Percentiles rank a stretch among this genome's conserved stretches.
These are phyloP conservation scores for Ceratobasidium sp. DNA, from an alignment of 1,284 basidiomycete species.

Conservation along the genomic window DNA sequence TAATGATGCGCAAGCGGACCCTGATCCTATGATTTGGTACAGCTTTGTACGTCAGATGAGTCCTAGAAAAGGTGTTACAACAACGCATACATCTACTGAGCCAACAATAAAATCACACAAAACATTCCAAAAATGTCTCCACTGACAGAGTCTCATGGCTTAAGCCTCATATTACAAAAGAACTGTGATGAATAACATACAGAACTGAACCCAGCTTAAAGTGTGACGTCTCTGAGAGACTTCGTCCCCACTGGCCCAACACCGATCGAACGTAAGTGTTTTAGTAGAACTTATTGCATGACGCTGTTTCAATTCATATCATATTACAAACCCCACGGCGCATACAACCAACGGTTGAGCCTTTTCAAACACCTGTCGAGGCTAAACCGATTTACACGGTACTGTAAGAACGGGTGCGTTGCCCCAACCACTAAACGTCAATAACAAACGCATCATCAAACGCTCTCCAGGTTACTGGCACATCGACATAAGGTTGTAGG, in stretches of 20 bases:
- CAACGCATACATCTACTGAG: not conserved
- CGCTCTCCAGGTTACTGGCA: constrained; percentile 21
- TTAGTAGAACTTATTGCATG: no score
- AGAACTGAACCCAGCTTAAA: no score
- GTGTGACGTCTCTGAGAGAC: not conserved
- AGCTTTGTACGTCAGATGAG: not conserved
- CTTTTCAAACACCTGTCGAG: not conserved
- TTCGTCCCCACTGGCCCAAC: not conserved
- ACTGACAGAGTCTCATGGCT: no score
- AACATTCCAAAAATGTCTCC: not conserved
- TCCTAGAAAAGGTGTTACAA: constrained; percentile 1
- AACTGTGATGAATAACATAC: no score
- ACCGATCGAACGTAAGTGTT: not conserved
- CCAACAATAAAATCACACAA: no score
- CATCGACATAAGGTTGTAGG: constrained; percentile 22
- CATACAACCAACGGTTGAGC: not conserved
- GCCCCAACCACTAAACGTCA: constrained; percentile 14
- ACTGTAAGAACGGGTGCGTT: not conserved
- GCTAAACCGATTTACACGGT: not conserved
- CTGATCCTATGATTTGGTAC: constrained; percentile 13
- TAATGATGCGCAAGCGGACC: constrained; percentile 12
- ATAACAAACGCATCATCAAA: constrained; percentile 31
- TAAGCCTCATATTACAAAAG: no score
- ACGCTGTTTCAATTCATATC: not conserved
- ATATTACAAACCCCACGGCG: not conserved